These are phyloP conservation scores for Lophiotrema nucula DNA, from an alignment of 495 filamentous ascomycete genomes.

Conservation along the genomic window DNA sequence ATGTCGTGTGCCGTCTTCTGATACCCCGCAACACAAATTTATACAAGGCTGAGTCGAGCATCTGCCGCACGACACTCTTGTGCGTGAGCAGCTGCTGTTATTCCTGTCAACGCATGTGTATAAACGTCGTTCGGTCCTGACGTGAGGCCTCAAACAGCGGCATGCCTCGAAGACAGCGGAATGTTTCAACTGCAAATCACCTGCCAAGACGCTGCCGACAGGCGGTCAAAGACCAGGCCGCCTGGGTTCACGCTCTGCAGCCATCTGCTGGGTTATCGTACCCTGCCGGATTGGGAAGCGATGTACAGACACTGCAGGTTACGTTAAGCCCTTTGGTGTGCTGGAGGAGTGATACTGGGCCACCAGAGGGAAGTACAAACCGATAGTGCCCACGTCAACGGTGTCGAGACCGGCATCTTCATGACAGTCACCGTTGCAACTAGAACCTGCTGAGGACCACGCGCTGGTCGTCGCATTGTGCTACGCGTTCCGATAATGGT, in stretches of 20 bases:
- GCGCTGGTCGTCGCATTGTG: no score
- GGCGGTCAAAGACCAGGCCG: neutral
- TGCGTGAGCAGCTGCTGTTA: neutral
- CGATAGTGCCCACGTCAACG: no score
- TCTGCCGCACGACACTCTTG: neutral
- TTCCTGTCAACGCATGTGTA: neutral
- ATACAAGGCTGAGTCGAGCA: neutral
- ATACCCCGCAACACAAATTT: neutral
- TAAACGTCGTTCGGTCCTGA: neutral
- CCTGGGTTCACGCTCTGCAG: no score
- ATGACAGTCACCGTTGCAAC: no score
- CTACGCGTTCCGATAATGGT: no score
- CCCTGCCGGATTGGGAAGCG: constrained; percentile 21
- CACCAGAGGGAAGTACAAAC: no score
- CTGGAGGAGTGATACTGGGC: constrained; percentile 7
- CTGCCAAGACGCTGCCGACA: neutral
- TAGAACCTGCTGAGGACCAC: no score
- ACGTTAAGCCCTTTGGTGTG: neutral
- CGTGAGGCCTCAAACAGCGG: neutral
- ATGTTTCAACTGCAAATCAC: neutral
- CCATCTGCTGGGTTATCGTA: constrained; percentile 17
- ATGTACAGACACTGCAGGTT: neutral
- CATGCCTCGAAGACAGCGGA: neutral
- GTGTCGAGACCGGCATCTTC: no score
- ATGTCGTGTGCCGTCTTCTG: neutral